Percentiles rank a stretch among this genome's conserved stretches.
Conservation (phyloP, 441 rosid genomes). For the Lepidium campestre region DNA sequence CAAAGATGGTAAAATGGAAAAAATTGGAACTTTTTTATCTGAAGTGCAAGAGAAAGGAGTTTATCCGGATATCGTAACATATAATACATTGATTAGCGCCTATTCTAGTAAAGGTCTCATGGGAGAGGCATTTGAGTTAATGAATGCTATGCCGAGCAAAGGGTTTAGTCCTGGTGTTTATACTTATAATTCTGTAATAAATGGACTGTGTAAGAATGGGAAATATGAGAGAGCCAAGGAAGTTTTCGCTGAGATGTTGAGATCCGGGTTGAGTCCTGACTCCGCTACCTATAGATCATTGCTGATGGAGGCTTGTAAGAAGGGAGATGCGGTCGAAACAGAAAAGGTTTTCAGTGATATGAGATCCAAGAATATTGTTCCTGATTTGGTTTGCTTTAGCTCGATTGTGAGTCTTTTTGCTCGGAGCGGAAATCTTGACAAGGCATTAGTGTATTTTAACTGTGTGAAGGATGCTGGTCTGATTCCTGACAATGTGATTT, state of each 20-base stretch:
- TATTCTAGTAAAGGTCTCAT: slow-evolving; percentile 58
- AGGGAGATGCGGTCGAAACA: slow-evolving; percentile 42
- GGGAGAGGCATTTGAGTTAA: slow-evolving; percentile 58
- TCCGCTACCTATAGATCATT: slow-evolving; percentile 59
- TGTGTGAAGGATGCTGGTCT: slow-evolving; percentile 49
- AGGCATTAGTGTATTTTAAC: slow-evolving; percentile 47
- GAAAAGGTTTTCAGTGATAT: slow-evolving; percentile 48
- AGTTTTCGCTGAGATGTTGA: slow-evolving; percentile 53
- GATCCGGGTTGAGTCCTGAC: slow-evolving; percentile 55
- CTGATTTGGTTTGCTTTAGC: slow-evolving; percentile 70
- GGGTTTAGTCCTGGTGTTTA: slow-evolving; percentile 63
- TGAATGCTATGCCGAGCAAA: slow-evolving; percentile 50
- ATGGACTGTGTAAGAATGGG: slow-evolving; percentile 60
- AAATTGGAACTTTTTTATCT: slow-evolving; percentile 37
- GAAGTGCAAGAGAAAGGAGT: slow-evolving; percentile 57
- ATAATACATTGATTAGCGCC: slow-evolving; percentile 60
- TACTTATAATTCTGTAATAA: slow-evolving; percentile 62
- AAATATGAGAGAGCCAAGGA: slow-evolving; percentile 49
- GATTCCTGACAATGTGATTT: slow-evolving; percentile 62
- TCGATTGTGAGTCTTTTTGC: slow-evolving; percentile 58
- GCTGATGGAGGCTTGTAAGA: slow-evolving; percentile 62
- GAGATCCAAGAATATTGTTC: slow-evolving; percentile 39
- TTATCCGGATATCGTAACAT: slow-evolving; percentile 59
- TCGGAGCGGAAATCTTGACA: slow-evolving; percentile 49
- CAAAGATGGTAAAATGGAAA: slow-evolving; percentile 54